These are phyloP conservation scores for Eleusine coracana DNA, from an alignment of 176 grass and related monocot species.

Conservation along the genomic window DNA sequence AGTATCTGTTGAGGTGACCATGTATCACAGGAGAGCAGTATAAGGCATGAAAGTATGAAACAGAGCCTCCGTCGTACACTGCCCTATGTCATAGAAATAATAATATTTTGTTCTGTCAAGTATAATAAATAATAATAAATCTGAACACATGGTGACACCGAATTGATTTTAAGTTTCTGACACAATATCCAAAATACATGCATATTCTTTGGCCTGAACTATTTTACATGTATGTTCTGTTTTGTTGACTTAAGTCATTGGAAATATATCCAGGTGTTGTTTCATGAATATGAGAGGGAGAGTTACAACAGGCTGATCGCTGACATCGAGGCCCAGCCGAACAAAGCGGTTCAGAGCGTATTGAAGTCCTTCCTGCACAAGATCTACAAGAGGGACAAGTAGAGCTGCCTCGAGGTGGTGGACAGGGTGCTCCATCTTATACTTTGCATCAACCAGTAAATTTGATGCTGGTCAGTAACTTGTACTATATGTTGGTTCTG, in stretches of 20 bases:
- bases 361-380: slow-evolving; percentile 90
- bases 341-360: slow-evolving; percentile 74
- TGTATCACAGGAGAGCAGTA: background rate
- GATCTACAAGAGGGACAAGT: slow-evolving; percentile 94
- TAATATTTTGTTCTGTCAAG: background rate
- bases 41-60: background rate
- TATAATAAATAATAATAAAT: background rate
- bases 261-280: slow-evolving; percentile 50
- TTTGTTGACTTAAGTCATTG: slow-evolving; percentile 16
- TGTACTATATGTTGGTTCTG: slow-evolving; percentile 11
- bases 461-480: background rate
- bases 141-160: background rate
- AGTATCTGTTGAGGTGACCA: background rate
- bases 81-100: slow-evolving; percentile 8
- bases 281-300: slow-evolving; percentile 63
- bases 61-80: background rate
- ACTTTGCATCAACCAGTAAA: slow-evolving; percentile 8
- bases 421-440: slow-evolving; percentile 23
- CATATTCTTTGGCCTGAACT: background rate
- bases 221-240: background rate
- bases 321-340: slow-evolving; percentile 82
- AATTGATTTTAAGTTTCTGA: slow-evolving; percentile 36
- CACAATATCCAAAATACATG: slow-evolving; percentile 6
- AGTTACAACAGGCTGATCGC: slow-evolving; percentile 76
- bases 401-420: slow-evolving; percentile 27